These are phyloP conservation scores for Cryptococcus hybrid DNA, from an alignment of 1,284 basidiomycete genomes.

Conservation along the genomic window DNA sequence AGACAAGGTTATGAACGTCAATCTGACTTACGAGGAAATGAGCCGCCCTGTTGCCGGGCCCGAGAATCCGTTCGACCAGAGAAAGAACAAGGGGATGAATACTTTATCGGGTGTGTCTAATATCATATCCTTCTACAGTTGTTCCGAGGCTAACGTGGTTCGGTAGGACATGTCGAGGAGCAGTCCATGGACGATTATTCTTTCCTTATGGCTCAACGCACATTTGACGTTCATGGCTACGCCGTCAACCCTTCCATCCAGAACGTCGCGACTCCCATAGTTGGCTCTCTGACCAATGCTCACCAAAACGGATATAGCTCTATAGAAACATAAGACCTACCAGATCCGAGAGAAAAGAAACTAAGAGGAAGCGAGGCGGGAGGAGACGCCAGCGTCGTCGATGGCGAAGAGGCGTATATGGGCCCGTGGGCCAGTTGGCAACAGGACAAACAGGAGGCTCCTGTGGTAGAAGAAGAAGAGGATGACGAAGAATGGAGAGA, in stretches of 20 bases:
- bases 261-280: conserved; percentile 54
- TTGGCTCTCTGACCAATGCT: conserved; percentile 76
- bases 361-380: conserved; percentile 75
- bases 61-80: conserved; percentile 84
- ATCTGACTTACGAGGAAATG: conserved; percentile 90
- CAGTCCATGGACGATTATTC: conserved; percentile 92
- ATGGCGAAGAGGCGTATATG: conserved; percentile 83
- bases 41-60: conserved; percentile 82
- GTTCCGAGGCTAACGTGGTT: background rate
- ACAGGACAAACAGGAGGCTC: conserved; percentile 63
- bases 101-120: conserved; percentile 58
- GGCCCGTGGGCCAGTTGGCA: conserved; percentile 98
- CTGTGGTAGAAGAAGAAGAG: conserved; percentile 59
- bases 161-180: conserved; percentile 88
- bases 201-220: conserved; percentile 89
- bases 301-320: conserved; percentile 71
- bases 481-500: conserved; percentile 65
- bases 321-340: conserved; percentile 67
- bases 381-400: conserved; percentile 79
- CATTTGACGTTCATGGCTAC: conserved; percentile 92
- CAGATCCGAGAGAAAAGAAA: conserved; percentile 64
- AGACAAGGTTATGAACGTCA: conserved; percentile 98
- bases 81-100: conserved; percentile 71
- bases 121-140: background rate
- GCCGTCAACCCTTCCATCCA: conserved; percentile 82